Evolutionary conservation across 768 basidiomycete genomes (phyloP).

Genomic region (Suillus brevipes): DNA sequence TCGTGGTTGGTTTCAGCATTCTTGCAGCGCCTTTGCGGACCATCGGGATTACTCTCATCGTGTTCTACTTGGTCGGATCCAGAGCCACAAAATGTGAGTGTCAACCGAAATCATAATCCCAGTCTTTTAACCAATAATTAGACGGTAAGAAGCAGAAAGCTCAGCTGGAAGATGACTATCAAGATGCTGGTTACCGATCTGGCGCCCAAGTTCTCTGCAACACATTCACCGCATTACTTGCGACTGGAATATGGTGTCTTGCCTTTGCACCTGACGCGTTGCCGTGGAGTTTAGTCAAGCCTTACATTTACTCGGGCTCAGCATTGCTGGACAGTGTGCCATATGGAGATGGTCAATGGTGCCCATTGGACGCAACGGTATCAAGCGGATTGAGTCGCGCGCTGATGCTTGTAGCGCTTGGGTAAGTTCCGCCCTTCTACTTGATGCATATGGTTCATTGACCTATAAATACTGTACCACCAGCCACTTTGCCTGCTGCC

Average conservation of each 20-base stretch:
- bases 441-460: background rate
- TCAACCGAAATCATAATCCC: background rate
- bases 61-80: slow-evolving; percentile 79
- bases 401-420: slow-evolving; percentile 64
- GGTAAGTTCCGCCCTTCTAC: slow-evolving; percentile 42
- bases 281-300: slow-evolving; percentile 35
- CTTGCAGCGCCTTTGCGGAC: slow-evolving; percentile 66
- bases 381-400: slow-evolving; percentile 56
- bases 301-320: slow-evolving; percentile 12
- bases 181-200: slow-evolving; percentile 70
- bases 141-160: slow-evolving; percentile 78
- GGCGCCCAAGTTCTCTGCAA: slow-evolving; percentile 86
- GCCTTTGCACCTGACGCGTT: slow-evolving; percentile 47
- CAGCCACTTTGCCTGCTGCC: slow-evolving; percentile 86
- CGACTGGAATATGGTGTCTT: slow-evolving; percentile 63
- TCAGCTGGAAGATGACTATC: slow-evolving; percentile 75
- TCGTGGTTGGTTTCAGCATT: slow-evolving; percentile 70
- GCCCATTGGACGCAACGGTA: slow-evolving; percentile 50
- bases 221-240: slow-evolving; percentile 62
- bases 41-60: slow-evolving; percentile 66
- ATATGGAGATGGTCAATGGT: slow-evolving; percentile 47
- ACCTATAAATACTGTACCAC: slow-evolving; percentile 6
- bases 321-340: slow-evolving; percentile 18
- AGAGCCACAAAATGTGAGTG: slow-evolving; percentile 78
- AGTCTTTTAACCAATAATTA: slow-evolving; percentile 23